A percentile compares a stretch with the other conserved stretches of the same genome.
Evolutionary conservation across 208 protist species (phyloP).

Genomic region (Trypanosoma rangeli): DNA sequence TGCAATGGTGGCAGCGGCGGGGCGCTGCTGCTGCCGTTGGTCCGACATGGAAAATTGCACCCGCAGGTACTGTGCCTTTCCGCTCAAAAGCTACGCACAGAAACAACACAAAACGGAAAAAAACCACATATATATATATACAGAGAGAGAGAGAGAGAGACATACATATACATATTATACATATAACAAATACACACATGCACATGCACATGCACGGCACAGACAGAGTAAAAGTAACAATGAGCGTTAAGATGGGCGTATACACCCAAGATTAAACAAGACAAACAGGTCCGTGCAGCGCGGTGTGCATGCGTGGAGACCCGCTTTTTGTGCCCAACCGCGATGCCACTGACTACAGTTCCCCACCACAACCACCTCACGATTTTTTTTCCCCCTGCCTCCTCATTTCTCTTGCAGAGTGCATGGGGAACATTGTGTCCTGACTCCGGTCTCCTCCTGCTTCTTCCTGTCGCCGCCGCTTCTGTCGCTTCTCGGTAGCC

Average conservation of each 20-base stretch:
- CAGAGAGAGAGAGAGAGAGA: conserved; percentile 10
- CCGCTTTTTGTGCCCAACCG: no score
- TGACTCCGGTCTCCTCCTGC: background rate
- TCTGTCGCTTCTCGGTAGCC: conserved; percentile 12
- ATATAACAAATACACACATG: background rate
- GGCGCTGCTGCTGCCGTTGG: conserved; percentile 11
- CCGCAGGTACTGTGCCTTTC: background rate
- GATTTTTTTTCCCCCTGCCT: no score
- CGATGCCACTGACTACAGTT: no score
- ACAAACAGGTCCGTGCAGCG: no score
- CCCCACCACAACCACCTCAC: no score
- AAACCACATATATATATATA: conserved; percentile 2
- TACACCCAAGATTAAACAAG: no score
- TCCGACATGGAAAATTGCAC: conserved; percentile 10
- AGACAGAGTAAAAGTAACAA: no score
- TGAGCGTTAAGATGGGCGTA: no score
- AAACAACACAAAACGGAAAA: background rate
- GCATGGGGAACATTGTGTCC: background rate
- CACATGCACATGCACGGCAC: no score
- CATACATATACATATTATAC: background rate
- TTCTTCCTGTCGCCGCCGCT: conserved; percentile 34
- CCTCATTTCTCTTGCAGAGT: background rate
- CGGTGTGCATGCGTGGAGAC: no score
- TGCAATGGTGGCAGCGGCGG: background rate
- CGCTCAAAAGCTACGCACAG: background rate